Evolutionary conservation across 257 asterid species (phyloP).

Genomic region (Apocynum venetum): DNA sequence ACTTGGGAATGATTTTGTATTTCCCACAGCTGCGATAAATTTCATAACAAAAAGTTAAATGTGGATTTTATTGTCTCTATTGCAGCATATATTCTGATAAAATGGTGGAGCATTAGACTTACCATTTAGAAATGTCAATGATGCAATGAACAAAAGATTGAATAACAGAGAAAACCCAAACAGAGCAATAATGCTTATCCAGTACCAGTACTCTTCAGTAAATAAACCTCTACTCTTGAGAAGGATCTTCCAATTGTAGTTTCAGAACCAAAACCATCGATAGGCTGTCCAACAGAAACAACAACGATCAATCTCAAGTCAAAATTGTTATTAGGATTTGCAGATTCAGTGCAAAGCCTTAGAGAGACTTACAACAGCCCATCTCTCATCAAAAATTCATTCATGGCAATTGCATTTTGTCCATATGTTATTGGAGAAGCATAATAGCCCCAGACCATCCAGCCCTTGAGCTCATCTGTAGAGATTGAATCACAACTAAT

Average conservation of each 20-base stretch:
- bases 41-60: conserved; percentile 6
- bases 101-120: conserved; percentile 15
- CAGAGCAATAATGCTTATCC: conserved; percentile 69
- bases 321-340: neutral
- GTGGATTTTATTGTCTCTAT: neutral
- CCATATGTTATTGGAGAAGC: conserved; percentile 90
- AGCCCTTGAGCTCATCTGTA: conserved; percentile 62
- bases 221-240: conserved; percentile 63
- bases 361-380: conserved; percentile 59
- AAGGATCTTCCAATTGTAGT: conserved; percentile 73
- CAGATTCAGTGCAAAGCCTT: too few species aligned
- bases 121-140: conserved; percentile 76
- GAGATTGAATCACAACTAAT: neutral
- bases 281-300: conserved; percentile 37
- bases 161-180: conserved; percentile 62
- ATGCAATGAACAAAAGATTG: conserved; percentile 62
- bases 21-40: conserved; percentile 58
- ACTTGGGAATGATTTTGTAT: conserved; percentile 42
- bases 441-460: conserved; percentile 96
- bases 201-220: conserved; percentile 58
- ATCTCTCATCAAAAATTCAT: conserved; percentile 79
- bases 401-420: conserved; percentile 81
- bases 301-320: neutral
- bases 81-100: too few species aligned
- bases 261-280: conserved; percentile 35